Percentiles rank a stretch among this genome's conserved stretches.
phyloP scores from a whole-genome alignment of 1,284 basidiomycete genomes.

The Melampsora americana region DNA sequence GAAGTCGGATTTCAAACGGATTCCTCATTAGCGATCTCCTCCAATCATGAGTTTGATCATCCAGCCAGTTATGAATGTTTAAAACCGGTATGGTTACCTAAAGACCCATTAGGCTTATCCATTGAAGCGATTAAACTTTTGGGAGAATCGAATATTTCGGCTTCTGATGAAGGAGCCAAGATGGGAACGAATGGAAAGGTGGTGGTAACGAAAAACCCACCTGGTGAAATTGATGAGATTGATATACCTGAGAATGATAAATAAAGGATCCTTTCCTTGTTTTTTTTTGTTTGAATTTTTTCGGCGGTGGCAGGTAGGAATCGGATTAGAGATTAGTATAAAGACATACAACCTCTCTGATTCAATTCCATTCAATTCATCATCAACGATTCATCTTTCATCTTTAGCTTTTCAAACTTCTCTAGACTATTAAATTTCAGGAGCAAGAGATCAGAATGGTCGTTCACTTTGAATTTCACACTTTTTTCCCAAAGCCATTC shows the following conservation, averaged over 20 bases:
- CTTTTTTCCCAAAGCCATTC: too few relatives aligned
- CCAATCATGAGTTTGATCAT: constrained; percentile 49
- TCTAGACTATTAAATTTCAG: too few relatives aligned
- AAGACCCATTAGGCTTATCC: constrained; percentile 66
- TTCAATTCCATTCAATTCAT: too few relatives aligned
- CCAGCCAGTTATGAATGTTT: constrained; percentile 48
- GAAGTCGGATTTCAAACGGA: constrained; percentile 11
- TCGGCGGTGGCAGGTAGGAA: too few relatives aligned
- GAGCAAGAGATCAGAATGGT: too few relatives aligned
- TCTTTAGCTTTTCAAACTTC: too few relatives aligned
- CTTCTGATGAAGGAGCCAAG: constrained; percentile 61
- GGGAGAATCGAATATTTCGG: constrained; percentile 62
- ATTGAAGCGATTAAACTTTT: constrained; percentile 65
- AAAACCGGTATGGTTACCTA: constrained; percentile 74
- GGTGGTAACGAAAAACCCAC: constrained; percentile 35
- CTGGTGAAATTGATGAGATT: constrained; percentile 16
- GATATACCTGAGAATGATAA: constrained; percentile 31
- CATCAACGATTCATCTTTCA: too few relatives aligned
- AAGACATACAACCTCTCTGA: too few relatives aligned
- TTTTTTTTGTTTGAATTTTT: too few relatives aligned
- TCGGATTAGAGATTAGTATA: too few relatives aligned
- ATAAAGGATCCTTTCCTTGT: neutral
- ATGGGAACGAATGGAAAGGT: constrained; percentile 61
- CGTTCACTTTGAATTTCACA: too few relatives aligned
- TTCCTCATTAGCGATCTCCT: constrained; percentile 33